Evolutionary conservation across 2,329 filamentous ascomycete genomes (phyloP).

Genomic region (Huntiella moniliformis): DNA sequence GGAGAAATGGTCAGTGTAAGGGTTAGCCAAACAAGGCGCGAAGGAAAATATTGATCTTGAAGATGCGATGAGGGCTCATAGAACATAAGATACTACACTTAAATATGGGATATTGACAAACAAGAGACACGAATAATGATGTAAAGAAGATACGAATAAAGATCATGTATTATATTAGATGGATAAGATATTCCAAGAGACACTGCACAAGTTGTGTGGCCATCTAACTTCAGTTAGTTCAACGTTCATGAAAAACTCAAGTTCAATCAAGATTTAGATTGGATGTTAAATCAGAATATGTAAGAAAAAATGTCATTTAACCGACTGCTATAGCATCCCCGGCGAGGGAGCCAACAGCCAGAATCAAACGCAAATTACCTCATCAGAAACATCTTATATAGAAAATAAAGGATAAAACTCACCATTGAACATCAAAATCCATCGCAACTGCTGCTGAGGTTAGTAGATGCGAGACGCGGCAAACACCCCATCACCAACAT

Average conservation of each 20-base stretch:
- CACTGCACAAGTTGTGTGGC: not conserved
- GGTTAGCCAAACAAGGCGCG: too few relatives aligned
- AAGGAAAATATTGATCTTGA: too few relatives aligned
- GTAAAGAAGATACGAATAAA: too few relatives aligned
- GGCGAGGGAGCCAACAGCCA: slow-evolving; percentile 70
- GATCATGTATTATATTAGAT: too few relatives aligned
- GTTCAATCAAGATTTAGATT: not conserved
- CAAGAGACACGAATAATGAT: too few relatives aligned
- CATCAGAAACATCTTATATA: slow-evolving; percentile 43
- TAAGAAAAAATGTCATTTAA: slow-evolving; percentile 91
- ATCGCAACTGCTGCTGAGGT: not conserved
- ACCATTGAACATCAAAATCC: not conserved
- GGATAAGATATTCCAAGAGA: too few relatives aligned
- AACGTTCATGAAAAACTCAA: not conserved
- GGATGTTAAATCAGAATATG: slow-evolving; percentile 68
- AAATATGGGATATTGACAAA: too few relatives aligned
- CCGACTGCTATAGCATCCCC: slow-evolving; percentile 63
- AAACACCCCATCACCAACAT: slow-evolving; percentile 14
- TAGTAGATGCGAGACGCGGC: not conserved
- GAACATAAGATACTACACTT: too few relatives aligned
- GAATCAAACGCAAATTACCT: slow-evolving; percentile 99
- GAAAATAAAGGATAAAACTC: slow-evolving; percentile 15
- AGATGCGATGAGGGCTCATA: too few relatives aligned
- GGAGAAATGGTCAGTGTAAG: too few relatives aligned
- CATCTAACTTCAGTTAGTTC: not conserved